These are phyloP conservation scores for Pyrrhoderma lamaoense DNA, from an alignment of 1,284 basidiomycete genomes.

Conservation along the genomic window DNA sequence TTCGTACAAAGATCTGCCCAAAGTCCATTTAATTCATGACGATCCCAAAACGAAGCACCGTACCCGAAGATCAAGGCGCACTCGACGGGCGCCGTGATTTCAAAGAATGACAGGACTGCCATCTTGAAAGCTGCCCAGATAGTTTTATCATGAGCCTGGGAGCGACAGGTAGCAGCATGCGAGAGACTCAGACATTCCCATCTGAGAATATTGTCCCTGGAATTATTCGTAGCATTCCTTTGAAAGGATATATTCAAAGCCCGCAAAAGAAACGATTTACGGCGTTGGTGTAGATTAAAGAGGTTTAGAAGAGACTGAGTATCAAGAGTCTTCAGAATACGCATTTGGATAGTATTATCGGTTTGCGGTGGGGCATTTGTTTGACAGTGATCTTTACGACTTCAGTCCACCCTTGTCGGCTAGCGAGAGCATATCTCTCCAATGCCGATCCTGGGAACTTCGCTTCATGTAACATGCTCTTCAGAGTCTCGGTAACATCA, in stretches of 20 bases:
- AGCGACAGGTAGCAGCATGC: constrained; percentile 1
- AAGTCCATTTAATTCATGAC: not conserved
- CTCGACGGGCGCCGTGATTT: not conserved
- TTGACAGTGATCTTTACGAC: not conserved
- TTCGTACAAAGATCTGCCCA: constrained; percentile 10
- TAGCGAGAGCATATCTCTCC: constrained; percentile 35
- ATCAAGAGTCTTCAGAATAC: constrained; percentile 4
- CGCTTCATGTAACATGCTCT: not conserved
- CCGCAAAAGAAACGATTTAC: not conserved
- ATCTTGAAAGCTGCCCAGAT: constrained; percentile 5
- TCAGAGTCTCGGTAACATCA: not conserved
- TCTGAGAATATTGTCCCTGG: not conserved
- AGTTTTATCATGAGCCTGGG: constrained; percentile 4
- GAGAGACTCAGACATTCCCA: constrained; percentile 6
- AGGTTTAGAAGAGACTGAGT: constrained; percentile 5
- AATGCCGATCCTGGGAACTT: constrained; percentile 27
- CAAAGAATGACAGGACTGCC: not conserved
- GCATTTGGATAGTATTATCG: not conserved
- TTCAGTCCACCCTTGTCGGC: constrained; percentile 20
- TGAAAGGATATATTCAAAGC: constrained; percentile 1
- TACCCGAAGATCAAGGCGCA: not conserved
- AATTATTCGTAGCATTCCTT: not conserved
- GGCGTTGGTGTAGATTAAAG: constrained; percentile 7
- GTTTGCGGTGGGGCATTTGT: constrained; percentile 5
- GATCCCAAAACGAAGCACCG: not conserved